Conservation (phyloP, 1,284 basidiomycete genomes). For the Puccinia sorghi region DNA sequence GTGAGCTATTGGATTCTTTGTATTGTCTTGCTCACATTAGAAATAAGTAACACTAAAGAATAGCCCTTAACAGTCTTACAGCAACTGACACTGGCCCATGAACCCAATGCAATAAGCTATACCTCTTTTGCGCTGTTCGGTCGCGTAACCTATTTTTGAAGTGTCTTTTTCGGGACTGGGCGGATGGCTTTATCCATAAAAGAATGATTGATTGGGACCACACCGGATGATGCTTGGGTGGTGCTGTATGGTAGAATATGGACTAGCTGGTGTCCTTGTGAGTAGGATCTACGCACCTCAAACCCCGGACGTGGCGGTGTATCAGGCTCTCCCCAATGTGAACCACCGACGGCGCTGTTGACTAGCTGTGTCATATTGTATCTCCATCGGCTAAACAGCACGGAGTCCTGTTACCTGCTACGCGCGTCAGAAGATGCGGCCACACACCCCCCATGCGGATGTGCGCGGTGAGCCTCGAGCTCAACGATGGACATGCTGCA, state of each 20-base stretch:
- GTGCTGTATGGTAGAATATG: background rate
- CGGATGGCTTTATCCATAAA: background rate
- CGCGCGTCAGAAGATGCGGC: background rate
- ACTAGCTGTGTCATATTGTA: background rate
- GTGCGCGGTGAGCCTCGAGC: background rate
- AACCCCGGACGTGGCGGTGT: background rate
- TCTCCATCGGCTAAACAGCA: constrained; percentile 3
- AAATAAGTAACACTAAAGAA: too few relatives aligned
- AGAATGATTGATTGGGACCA: background rate
- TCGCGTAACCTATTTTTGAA: background rate
- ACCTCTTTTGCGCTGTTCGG: background rate
- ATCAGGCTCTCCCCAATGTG: background rate
- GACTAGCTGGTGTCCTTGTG: background rate
- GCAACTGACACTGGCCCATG: background rate
- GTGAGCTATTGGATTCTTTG: too few relatives aligned
- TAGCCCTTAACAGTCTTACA: background rate
- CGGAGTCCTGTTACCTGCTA: background rate
- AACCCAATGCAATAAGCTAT: background rate
- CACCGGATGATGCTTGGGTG: background rate
- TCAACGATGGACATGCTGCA: too few relatives aligned
- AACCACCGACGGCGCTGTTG: background rate
- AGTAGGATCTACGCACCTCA: background rate
- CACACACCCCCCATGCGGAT: background rate
- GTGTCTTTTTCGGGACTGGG: background rate
- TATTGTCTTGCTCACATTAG: background rate